Conservation (phyloP, 208 protist genomes). For the Acanthamoeba sp. region DNA sequence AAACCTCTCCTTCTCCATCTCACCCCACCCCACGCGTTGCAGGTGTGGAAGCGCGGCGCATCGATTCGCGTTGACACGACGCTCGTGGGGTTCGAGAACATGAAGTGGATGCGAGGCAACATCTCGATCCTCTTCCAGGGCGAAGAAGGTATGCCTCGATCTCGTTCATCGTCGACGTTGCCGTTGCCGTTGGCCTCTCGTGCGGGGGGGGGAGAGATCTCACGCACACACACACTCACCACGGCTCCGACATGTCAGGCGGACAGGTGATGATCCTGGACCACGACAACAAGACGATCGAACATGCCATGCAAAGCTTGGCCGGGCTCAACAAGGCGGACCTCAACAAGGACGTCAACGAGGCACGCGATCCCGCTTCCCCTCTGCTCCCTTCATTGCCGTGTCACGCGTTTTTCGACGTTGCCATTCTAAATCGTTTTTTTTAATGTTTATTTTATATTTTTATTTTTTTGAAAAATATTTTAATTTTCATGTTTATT, state of each 20-base stretch:
- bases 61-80: constrained; percentile 81
- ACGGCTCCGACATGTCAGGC: background rate
- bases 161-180: background rate
- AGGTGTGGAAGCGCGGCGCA: constrained; percentile 79
- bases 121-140: constrained; percentile 76
- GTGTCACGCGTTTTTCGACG: too few species aligned
- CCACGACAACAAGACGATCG: constrained; percentile 62
- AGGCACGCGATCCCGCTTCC: background rate
- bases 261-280: constrained; percentile 8
- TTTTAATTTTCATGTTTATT: background rate
- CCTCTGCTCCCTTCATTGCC: too few species aligned
- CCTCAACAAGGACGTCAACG: constrained; percentile 19
- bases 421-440: too few species aligned
- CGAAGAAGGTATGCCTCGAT: background rate
- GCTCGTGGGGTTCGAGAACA: constrained; percentile 73
- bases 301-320: constrained; percentile 7
- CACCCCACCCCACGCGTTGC: background rate
- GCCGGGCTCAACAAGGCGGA: background rate
- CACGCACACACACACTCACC: background rate
- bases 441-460: too few species aligned
- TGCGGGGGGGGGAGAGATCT: too few species aligned
- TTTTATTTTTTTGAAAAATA: too few species aligned
- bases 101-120: constrained; percentile 78
- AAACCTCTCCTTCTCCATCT: background rate
- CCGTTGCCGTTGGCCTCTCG: too few species aligned